A percentile compares a stretch with the other conserved stretches of the same genome.
phyloP scores from a whole-genome alignment of 108 stramenopile genomes.

The Pseudonitzschia multiseries region DNA sequence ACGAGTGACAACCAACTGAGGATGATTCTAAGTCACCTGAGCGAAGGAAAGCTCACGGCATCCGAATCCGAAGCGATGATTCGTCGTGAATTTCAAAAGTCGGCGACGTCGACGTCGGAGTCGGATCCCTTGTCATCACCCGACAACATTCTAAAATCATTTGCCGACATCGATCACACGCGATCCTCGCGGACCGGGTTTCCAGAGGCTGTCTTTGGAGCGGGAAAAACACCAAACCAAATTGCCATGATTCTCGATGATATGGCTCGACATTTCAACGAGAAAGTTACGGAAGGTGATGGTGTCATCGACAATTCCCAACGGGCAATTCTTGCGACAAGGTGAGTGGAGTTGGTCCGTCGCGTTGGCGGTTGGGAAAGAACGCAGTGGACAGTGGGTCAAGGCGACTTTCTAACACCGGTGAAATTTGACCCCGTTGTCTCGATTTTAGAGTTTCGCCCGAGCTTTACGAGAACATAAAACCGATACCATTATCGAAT shows the following conservation, averaged over 20 bases:
- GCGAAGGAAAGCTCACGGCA: conserved; percentile 25
- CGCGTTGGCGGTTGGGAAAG: neutral
- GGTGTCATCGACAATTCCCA: conserved; percentile 18
- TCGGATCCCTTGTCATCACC: conserved; percentile 21
- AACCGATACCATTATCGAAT: conserved; percentile 47
- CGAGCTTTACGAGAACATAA: conserved; percentile 42
- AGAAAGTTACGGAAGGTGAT: conserved; percentile 23
- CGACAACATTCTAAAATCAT: conserved; percentile 56
- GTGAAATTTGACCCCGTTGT: neutral
- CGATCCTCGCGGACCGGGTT: conserved; percentile 73
- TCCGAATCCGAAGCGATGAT: conserved; percentile 31
- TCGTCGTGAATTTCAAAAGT: neutral
- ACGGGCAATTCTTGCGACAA: conserved; percentile 75
- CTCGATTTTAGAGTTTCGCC: conserved; percentile 28
- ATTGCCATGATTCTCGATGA: conserved; percentile 78
- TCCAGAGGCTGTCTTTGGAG: conserved; percentile 84
- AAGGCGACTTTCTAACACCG: neutral
- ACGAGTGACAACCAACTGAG: conserved; percentile 5
- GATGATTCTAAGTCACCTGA: conserved; percentile 30
- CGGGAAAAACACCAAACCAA: conserved; percentile 77
- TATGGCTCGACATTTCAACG: conserved; percentile 78
- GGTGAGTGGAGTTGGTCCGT: conserved; percentile 31
- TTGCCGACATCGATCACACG: conserved; percentile 82
- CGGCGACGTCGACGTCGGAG: neutral
- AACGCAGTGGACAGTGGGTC: neutral